Percentiles rank a stretch among this genome's conserved stretches.
Conservation (phyloP, 345 rosid genomes). For the Brassica carinata region DNA sequence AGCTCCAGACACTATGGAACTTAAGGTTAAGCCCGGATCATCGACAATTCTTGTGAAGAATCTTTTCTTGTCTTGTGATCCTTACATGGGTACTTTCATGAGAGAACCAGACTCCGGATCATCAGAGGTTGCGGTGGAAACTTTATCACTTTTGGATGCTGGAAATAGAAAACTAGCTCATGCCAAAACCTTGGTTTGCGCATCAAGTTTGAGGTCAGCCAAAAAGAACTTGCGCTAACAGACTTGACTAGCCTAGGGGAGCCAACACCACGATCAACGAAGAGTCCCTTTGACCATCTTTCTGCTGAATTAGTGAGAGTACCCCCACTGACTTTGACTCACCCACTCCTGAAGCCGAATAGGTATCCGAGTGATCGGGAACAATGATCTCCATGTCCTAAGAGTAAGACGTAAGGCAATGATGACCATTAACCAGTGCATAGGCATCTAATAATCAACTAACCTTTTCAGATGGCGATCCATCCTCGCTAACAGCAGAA, state of each 20-base stretch:
- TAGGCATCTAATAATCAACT: no score
- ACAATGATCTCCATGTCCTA: constrained; percentile 37
- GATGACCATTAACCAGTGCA: not conserved
- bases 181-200: constrained; percentile 71
- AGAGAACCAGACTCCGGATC: constrained; percentile 27
- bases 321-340: constrained; percentile 82
- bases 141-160: constrained; percentile 11
- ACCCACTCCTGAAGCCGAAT: constrained; percentile 47
- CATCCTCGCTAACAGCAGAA: constrained; percentile 55
- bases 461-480: constrained; percentile 73
- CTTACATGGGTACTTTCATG: constrained; percentile 50
- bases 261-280: constrained; percentile 99
- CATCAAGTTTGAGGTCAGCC: constrained; percentile 60
- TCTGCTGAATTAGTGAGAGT: constrained; percentile 68
- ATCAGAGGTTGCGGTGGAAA: not conserved
- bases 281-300: constrained; percentile 80
- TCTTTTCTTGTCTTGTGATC: constrained; percentile 54
- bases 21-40: constrained; percentile 30
- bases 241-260: constrained; percentile 91
- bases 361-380: constrained; percentile 22
- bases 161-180: constrained; percentile 12
- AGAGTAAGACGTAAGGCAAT: constrained; percentile 1
- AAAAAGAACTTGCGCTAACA: constrained; percentile 61
- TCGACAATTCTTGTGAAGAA: constrained; percentile 45
- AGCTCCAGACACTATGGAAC: not conserved